Conservation (phyloP, 768 basidiomycete species). For the Sistotremastrum niveocremeum region DNA sequence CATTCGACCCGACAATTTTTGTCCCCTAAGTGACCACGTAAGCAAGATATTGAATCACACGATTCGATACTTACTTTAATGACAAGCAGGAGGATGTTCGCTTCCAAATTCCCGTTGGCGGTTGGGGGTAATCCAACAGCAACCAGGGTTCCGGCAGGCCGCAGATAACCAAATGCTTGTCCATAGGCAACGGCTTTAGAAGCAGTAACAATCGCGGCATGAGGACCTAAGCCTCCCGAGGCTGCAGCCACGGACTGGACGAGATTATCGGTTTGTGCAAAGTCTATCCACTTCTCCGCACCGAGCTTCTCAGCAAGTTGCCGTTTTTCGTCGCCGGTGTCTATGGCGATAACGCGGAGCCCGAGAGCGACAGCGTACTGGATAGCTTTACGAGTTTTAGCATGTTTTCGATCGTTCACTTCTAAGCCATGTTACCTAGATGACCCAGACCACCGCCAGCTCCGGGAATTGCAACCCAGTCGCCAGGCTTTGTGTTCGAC, state of each 20-base stretch:
- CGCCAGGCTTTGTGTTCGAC: constrained; percentile 20
- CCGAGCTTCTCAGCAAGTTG: constrained; percentile 24
- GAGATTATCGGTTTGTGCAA: constrained; percentile 27
- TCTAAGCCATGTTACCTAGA: constrained; percentile 14
- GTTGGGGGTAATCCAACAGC: constrained; percentile 26
- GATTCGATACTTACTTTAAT: constrained; percentile 11
- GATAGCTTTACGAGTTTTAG: constrained; percentile 16
- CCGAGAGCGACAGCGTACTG: constrained; percentile 34
- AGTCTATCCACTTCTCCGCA: constrained; percentile 33
- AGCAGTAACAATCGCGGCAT: constrained; percentile 18
- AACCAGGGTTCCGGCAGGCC: constrained; percentile 26
- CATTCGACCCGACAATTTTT: constrained; percentile 24
- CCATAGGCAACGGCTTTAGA: constrained; percentile 24
- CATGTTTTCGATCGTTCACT: not conserved
- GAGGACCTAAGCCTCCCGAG: constrained; percentile 31
- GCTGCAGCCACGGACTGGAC: constrained; percentile 24
- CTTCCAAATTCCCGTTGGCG: constrained; percentile 14
- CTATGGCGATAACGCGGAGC: constrained; percentile 33
- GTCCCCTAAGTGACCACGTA: not conserved
- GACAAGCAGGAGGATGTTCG: constrained; percentile 20
- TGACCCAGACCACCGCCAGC: constrained; percentile 31
- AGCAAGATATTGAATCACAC: not conserved
- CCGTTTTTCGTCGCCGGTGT: constrained; percentile 30
- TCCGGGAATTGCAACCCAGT: constrained; percentile 28
- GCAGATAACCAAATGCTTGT: constrained; percentile 32